Evolutionary conservation across 2,329 filamentous ascomycete species (phyloP).

Genomic region (Cercospora sojina): DNA sequence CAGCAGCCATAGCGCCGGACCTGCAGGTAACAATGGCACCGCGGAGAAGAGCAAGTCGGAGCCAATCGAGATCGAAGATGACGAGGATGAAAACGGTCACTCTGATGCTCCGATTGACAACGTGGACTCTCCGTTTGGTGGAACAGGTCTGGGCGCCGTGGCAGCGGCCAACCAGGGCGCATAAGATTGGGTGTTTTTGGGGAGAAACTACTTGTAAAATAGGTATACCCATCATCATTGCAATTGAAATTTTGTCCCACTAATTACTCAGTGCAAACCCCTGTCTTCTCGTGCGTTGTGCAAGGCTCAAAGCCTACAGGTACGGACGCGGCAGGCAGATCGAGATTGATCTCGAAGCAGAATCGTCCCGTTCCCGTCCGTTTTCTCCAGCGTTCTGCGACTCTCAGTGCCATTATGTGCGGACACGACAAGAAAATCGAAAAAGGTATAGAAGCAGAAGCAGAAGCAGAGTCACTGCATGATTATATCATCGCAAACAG

Average conservation of each 20-base stretch:
- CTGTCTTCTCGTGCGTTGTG: background rate
- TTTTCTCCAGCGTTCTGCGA: background rate
- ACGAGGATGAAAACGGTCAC: slow-evolving; percentile 20
- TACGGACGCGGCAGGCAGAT: background rate
- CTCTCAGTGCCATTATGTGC: background rate
- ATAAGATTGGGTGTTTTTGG: background rate
- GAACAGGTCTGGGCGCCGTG: slow-evolving; percentile 26
- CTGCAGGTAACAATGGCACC: slow-evolving; percentile 18
- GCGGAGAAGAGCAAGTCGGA: slow-evolving; percentile 14
- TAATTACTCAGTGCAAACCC: background rate
- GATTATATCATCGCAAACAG: background rate
- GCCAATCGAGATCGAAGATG: slow-evolving; percentile 25
- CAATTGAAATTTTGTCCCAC: background rate
- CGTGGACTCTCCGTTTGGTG: slow-evolving; percentile 24
- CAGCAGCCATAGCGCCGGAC: slow-evolving; percentile 12
- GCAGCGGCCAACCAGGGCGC: slow-evolving; percentile 25
- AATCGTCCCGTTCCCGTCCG: background rate
- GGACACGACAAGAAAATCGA: background rate
- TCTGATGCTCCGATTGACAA: slow-evolving; percentile 10
- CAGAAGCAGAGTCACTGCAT: background rate
- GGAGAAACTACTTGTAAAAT: background rate
- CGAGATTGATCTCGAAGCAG: background rate
- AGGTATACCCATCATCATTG: background rate
- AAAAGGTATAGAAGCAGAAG: background rate
- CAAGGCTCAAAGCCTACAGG: background rate